phyloP scores from a whole-genome alignment of 352 stramenopile species.

The Achlya hypogyna region DNA sequence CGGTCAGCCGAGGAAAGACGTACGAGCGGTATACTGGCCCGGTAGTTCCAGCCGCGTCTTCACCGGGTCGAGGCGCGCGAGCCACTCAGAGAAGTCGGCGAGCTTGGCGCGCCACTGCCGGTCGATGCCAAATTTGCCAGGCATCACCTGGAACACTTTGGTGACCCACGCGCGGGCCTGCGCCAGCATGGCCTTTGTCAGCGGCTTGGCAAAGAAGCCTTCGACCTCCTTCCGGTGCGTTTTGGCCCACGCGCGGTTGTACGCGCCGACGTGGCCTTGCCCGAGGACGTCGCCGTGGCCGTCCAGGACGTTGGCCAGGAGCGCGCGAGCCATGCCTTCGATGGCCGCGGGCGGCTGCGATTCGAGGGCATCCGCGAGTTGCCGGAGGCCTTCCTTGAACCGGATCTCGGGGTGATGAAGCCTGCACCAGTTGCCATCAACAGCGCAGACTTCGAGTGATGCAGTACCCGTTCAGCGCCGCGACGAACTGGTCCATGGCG shows the following conservation, averaged over 20 bases:
- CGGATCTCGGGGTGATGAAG: slow-evolving; percentile 73
- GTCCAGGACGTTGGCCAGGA: background rate
- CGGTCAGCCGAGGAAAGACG: slow-evolving; percentile 23
- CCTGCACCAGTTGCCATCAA: slow-evolving; percentile 25
- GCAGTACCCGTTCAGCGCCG: slow-evolving; percentile 30
- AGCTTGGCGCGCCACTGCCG: slow-evolving; percentile 78
- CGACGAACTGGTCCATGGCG: slow-evolving; percentile 77
- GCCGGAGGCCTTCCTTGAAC: slow-evolving; percentile 65
- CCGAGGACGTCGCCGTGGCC: slow-evolving; percentile 28
- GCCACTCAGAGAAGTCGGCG: slow-evolving; percentile 76
- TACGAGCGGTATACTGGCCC: slow-evolving; percentile 67
- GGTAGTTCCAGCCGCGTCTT: slow-evolving; percentile 59
- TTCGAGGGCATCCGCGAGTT: slow-evolving; percentile 57
- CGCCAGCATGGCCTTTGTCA: slow-evolving; percentile 44
- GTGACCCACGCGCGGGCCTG: slow-evolving; percentile 56
- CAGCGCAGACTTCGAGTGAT: background rate
- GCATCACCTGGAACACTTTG: slow-evolving; percentile 59
- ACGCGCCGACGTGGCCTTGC: slow-evolving; percentile 43
- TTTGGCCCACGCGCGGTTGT: slow-evolving; percentile 64
- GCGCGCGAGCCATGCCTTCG: background rate
- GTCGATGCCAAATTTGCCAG: slow-evolving; percentile 58
- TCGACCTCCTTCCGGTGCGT: slow-evolving; percentile 50
- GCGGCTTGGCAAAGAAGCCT: slow-evolving; percentile 57
- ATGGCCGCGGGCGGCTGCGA: background rate
- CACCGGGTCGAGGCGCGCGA: slow-evolving; percentile 73